Evolutionary conservation across 495 filamentous ascomycete genomes (phyloP), one percentile per base, ranked within the genome.

Genomic region (Pseudomonodictys pantanalensis): DNA sequence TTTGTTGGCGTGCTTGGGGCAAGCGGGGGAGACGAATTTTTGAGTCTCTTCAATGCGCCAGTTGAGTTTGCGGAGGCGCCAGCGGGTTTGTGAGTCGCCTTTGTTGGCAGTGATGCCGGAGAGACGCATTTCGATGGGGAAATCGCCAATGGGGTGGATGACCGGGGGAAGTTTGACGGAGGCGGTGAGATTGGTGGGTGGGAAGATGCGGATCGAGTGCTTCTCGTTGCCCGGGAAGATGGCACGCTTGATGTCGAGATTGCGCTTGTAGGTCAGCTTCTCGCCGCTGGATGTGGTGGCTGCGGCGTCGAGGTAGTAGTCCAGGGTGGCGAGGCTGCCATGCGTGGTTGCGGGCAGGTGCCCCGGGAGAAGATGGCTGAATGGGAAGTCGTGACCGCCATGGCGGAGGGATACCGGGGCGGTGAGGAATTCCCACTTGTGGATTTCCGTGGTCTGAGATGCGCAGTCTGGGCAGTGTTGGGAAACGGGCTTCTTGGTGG

Each of bases 1-100:
- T 72, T 88, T 90, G 65, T 83, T 79, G 23, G 78, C 71, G 73
- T 97, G 93, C 63, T 87, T 86, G 29, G 77, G 64, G 75, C 93
- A 99, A 12, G 91, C 88, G 0, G 89, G 85, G 0, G 90, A 89
- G 26, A 96, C 80, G 23, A 87, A 86, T 70, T 83, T 86, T 65
- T 87, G 80, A 47, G 81, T 82, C 74, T 99, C 92, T 47, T 97
- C 92, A 50, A 99, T 86, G 57, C 87, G 84, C 93, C 93, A 99
- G 62, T 85, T 89, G 66, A 97, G 81, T 69, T 92, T 90, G 66
- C 90, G 88, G 43, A 99, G 75, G 43, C 86, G 86, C 93, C 92
- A 97, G 56, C 91, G 86, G 17, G 77, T 85, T 57, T 86, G 81
- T 25, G 78, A 83, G 49, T 78, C 74, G 26, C 68, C 68, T 79